A percentile compares a stretch with the other conserved stretches of the same genome.
Conservation (phyloP, 495 filamentous ascomycete genomes). For the Bacidia rubella region DNA sequence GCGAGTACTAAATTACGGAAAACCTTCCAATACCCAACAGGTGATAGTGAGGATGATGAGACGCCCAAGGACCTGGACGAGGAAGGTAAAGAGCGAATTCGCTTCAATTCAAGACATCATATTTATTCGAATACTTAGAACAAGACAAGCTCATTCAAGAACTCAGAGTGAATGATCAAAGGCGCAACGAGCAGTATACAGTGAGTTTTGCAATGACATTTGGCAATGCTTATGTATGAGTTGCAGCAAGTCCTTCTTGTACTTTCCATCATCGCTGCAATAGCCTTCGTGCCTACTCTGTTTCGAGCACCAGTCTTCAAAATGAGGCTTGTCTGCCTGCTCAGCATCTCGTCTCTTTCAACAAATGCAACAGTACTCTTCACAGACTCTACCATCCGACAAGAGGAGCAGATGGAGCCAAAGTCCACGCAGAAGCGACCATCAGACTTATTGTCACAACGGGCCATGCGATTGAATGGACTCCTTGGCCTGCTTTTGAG, state of each 20-base stretch:
- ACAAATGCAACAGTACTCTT: background rate
- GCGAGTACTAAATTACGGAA: conserved; percentile 42
- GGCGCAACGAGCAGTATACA: conserved; percentile 45
- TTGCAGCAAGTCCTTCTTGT: conserved; percentile 39
- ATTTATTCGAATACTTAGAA: conserved; percentile 29
- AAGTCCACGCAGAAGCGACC: background rate
- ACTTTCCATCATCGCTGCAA: conserved; percentile 37
- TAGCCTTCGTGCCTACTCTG: conserved; percentile 41
- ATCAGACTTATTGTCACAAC: background rate
- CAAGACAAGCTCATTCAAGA: conserved; percentile 55
- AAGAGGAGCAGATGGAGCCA: too few species aligned
- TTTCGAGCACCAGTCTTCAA: conserved; percentile 21
- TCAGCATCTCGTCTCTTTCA: conserved; percentile 31
- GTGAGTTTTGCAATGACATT: conserved; percentile 18
- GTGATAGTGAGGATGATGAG: conserved; percentile 33
- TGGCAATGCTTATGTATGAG: background rate
- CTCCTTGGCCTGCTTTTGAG: conserved; percentile 12
- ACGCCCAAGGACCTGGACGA: conserved; percentile 45
- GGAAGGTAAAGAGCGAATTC: too few species aligned
- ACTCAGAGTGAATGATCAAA: conserved; percentile 42
- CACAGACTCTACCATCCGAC: background rate
- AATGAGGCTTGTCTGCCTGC: conserved; percentile 32
- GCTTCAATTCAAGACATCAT: conserved; percentile 6
- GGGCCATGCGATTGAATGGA: conserved; percentile 10
- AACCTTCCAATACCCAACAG: conserved; percentile 49